phyloP scores from a whole-genome alignment of 345 rosid genomes.

The Gossypium mustelinum region DNA sequence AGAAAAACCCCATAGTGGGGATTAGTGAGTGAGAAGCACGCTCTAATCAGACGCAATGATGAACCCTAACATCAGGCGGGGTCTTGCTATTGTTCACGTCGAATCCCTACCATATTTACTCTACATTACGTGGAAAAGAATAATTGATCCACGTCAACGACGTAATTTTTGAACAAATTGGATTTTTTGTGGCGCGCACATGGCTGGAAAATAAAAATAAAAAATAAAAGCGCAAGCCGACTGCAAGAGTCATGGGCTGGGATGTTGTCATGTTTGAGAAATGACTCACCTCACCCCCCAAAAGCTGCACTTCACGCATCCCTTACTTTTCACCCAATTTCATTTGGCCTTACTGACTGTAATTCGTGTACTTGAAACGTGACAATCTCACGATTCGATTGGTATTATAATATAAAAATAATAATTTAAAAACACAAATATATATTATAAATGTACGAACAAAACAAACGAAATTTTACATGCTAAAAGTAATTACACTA shows the following conservation, averaged over 20 bases:
- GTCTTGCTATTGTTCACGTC: neutral
- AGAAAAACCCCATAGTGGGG: slow-evolving; percentile 19
- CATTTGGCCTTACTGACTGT: neutral
- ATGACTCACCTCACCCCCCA: neutral
- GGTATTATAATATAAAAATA: no score
- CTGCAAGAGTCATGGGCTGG: neutral
- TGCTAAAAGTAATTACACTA: no score
- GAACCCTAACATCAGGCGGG: neutral
- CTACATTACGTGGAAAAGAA: neutral
- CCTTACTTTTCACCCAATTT: slow-evolving; percentile 8
- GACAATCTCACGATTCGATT: neutral
- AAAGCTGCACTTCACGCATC: neutral
- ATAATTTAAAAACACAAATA: no score
- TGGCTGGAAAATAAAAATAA: neutral
- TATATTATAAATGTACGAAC: no score
- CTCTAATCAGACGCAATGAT: slow-evolving; percentile 19
- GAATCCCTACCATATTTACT: neutral
- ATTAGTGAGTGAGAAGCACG: slow-evolving; percentile 5
- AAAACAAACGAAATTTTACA: no score
- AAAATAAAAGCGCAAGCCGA: no score
- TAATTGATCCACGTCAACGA: slow-evolving; percentile 9
- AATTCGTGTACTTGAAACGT: neutral
- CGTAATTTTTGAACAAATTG: neutral
- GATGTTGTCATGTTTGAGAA: no score
- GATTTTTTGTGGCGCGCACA: neutral